A percentile compares a stretch with the other conserved stretches of the same genome.
Conservation (phyloP, 345 rosid genomes). For the Rhodamnia argentea region DNA sequence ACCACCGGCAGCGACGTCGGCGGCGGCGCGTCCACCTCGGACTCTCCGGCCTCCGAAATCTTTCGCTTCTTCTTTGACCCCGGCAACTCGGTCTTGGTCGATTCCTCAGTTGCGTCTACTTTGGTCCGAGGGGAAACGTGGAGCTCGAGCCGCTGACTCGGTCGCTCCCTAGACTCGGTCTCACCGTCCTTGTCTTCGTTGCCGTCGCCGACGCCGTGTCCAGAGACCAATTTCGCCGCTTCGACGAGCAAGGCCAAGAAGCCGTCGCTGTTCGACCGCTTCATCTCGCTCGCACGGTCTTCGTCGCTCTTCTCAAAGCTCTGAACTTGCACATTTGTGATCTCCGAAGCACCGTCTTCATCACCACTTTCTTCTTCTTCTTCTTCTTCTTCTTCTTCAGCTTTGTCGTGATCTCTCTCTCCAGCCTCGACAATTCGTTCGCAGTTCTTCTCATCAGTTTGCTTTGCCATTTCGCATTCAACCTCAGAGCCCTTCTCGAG, state of each 20-base stretch:
- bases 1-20: constrained; percentile 12
- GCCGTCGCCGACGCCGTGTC: not conserved
- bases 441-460: not conserved
- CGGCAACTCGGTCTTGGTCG: not conserved
- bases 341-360: not conserved
- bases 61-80: not conserved
- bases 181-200: not conserved
- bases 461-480: not conserved
- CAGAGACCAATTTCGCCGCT: constrained; percentile 28
- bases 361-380: not conserved
- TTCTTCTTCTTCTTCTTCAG: not conserved
- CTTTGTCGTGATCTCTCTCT: not conserved
- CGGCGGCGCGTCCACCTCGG: not conserved
- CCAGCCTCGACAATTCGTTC: not conserved
- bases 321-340: constrained; percentile 4
- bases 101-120: not conserved
- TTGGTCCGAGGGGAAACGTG: not conserved
- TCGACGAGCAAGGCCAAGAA: constrained; percentile 20
- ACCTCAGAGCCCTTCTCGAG: not conserved
- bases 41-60: not conserved
- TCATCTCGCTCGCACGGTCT: not conserved
- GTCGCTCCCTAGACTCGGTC: not conserved
- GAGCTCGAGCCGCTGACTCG: not conserved
- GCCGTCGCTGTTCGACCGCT: not conserved
- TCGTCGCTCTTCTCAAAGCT: not conserved